Conservation (phyloP, 2,329 filamentous ascomycete genomes). For the Fusarium annulatum region DNA sequence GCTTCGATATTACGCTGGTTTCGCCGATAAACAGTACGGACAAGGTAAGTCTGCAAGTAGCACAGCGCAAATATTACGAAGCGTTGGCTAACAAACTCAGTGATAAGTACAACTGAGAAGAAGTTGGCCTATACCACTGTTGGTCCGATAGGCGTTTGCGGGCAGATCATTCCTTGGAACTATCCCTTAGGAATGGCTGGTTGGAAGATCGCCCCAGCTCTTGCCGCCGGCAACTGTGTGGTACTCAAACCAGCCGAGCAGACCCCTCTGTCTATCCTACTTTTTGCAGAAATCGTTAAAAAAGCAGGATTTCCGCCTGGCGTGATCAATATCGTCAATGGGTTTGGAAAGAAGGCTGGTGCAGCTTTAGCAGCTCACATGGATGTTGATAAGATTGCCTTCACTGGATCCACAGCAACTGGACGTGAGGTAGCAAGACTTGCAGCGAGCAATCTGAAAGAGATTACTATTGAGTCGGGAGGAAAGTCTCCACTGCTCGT, state of each 20-base stretch:
- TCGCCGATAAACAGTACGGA: constrained; percentile 82
- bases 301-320: constrained; percentile 82
- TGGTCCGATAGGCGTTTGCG: constrained; percentile 81
- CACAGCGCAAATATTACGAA: accelerated
- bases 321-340: constrained; percentile 81
- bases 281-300: constrained; percentile 73
- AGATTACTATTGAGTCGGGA: constrained; percentile 75
- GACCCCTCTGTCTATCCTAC: constrained; percentile 72
- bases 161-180: constrained; percentile 82
- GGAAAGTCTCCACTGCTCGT: constrained; percentile 74
- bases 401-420: constrained; percentile 79
- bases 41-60: constrained; percentile 49
- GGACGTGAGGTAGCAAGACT: constrained; percentile 74
- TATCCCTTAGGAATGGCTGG: constrained; percentile 62
- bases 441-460: constrained; percentile 67
- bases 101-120: constrained; percentile 74
- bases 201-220: constrained; percentile 82
- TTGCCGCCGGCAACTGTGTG: constrained; percentile 72
- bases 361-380: constrained; percentile 74
- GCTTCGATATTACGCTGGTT: constrained; percentile 80
- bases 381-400: constrained; percentile 80
- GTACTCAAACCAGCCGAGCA: constrained; percentile 75
- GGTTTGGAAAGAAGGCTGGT: constrained; percentile 74
- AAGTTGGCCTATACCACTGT: constrained; percentile 82
- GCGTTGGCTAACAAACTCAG: constrained; percentile 42